A percentile compares a stretch with the other conserved stretches of the same genome.
These are phyloP conservation scores for Fusarium sp. DNA, from an alignment of 2,329 filamentous ascomycete species.

Conservation along the genomic window DNA sequence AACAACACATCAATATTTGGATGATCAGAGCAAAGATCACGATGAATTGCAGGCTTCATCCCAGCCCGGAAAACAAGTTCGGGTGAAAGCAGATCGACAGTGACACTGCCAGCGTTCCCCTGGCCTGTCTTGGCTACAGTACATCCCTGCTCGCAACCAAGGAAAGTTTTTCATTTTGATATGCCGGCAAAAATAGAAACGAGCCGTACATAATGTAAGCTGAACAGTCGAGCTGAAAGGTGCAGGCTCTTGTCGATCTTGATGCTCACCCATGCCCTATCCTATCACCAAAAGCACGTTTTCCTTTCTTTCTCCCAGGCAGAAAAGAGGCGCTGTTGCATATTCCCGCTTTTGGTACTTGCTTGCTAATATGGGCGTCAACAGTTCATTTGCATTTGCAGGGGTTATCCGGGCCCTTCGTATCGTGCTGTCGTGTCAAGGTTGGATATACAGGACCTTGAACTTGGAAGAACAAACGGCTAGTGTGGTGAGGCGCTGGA, in stretches of 20 bases:
- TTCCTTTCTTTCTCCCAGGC: neutral
- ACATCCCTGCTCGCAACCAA: slow-evolving; percentile 7
- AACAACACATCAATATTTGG: neutral
- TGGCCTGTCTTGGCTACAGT: slow-evolving; percentile 11
- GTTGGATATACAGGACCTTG: slow-evolving; percentile 3
- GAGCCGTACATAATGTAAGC: neutral
- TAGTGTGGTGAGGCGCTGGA: slow-evolving; percentile 31
- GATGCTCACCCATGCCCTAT: neutral
- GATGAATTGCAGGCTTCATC: neutral
- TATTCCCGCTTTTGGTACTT: neutral
- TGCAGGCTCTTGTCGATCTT: neutral
- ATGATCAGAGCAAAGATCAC: neutral
- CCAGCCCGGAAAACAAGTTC: neutral
- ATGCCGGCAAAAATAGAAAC: neutral
- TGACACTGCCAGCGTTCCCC: neutral
- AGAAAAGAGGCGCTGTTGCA: neutral
- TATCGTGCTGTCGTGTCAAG: slow-evolving; percentile 44
- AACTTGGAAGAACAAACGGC: neutral
- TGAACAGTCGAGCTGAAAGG: neutral
- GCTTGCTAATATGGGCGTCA: neutral
- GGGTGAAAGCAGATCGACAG: neutral
- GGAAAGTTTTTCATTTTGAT: neutral
- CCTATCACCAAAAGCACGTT: neutral
- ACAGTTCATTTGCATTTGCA: neutral
- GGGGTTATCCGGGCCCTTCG: slow-evolving; percentile 19